Evolutionary conservation across 1,284 basidiomycete species (phyloP).

Genomic region (Hemileia vastatrix): DNA sequence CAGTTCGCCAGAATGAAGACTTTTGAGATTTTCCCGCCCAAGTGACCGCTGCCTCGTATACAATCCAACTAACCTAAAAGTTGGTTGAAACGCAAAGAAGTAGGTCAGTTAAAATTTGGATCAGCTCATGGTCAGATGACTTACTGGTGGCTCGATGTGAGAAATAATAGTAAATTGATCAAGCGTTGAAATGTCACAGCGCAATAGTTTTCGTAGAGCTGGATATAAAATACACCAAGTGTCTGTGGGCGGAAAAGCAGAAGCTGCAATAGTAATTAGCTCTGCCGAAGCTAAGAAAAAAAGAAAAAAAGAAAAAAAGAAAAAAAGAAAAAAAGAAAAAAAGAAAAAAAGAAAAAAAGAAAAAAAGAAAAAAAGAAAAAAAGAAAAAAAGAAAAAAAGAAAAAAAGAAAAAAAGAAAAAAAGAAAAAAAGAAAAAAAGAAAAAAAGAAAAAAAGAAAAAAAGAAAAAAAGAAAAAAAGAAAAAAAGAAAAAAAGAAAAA

Average conservation of each 20-base stretch:
- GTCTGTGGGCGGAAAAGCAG: slow-evolving; percentile 68
- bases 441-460: too few species aligned
- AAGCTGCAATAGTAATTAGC: slow-evolving; percentile 73
- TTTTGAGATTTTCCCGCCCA: slow-evolving; percentile 61
- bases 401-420: too few species aligned
- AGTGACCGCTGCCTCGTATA: slow-evolving; percentile 72
- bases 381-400: too few species aligned
- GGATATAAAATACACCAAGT: slow-evolving; percentile 96
- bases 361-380: slow-evolving; percentile 15
- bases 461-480: slow-evolving; percentile 1
- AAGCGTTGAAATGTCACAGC: slow-evolving; percentile 70
- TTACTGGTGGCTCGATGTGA: slow-evolving; percentile 66
- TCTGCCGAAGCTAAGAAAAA: slow-evolving; percentile 59
- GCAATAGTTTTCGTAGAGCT: slow-evolving; percentile 70
- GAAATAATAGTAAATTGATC: slow-evolving; percentile 64
- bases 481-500: slow-evolving; percentile 10
- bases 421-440: slow-evolving; percentile 11
- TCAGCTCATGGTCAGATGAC: slow-evolving; percentile 34
- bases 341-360: too few species aligned
- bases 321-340: slow-evolving; percentile 10
- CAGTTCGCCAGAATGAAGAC: slow-evolving; percentile 15
- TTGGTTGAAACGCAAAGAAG: background rate
- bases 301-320: background rate
- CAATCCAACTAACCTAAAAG: slow-evolving; percentile 54
- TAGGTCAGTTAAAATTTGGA: background rate